Base-by-base conservation (phyloP, 768 basidiomycete genomes). In the Mycena indigotica region DNA sequence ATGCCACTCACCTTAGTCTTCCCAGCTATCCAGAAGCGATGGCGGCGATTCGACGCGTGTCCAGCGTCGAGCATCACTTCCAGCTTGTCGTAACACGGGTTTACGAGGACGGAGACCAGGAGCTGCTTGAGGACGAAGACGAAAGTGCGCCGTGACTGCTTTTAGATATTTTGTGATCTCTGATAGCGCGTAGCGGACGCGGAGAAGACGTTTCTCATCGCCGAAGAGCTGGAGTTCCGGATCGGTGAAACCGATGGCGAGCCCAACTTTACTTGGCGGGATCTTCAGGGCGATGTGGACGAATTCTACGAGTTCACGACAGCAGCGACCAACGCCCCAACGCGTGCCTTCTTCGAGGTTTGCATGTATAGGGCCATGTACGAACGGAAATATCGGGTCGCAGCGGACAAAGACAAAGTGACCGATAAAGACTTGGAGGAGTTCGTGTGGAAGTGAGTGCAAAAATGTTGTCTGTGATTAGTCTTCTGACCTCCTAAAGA, bases 361-460 rank as follows among this genome's bases (percentile, higher is more conserved):
- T 92, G 94, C 74, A 90, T 98, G 81, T 91, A 96, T 65, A 86
- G 92, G 26, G 96, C 96, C 57, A 94, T 98, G 87, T 98, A 89
- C 72, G 97, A 99, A 69, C 85, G 95, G 73, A 95, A 95, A 76
- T 88, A 89, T 77, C 87, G 80, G 65, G 77, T 65, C 50, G 84
- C 83, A 64, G 90, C 91, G 12, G 87, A 91, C 53, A 82, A 78
- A 58, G 87, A 91, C 53, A 82, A 78, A 58, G 81, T 87, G 17
- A 72, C 70, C 28, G 89, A 93, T 65, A 72, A 78, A 1, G 86
- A 90, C 28, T 75, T 98, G 30, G 83, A 88, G 28, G 84, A 91
- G 66, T 92, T 98, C 67, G 84, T 90, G 21, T 90, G 87, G 83
- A 81, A 81, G 91, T 94, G 65, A 72, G 89, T 82, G 23, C 8